Evolutionary conservation across 2,329 filamentous ascomycete genomes (phyloP).

Genomic region (Zasmidium angulare): DNA sequence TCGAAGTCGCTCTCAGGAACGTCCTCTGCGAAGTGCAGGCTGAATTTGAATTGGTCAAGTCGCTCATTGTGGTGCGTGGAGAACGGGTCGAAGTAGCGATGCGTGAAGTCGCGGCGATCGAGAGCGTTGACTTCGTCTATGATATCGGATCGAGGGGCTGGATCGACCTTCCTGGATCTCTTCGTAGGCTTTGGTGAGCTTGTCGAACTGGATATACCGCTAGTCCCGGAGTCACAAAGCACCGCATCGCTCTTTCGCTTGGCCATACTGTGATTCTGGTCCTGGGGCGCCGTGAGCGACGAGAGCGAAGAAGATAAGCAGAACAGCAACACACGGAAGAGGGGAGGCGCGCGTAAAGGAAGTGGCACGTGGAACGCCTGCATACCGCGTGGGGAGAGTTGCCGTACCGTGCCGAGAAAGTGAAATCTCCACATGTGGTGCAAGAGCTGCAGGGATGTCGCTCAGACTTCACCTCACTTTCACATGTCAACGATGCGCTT

Average conservation of each 20-base stretch:
- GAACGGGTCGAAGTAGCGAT: slow-evolving; percentile 9
- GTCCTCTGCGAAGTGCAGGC: slow-evolving; percentile 2
- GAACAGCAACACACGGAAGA: background rate
- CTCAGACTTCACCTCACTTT: slow-evolving; percentile 3
- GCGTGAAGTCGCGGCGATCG: slow-evolving; percentile 9
- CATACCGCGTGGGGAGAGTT: background rate
- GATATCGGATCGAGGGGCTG: slow-evolving; percentile 2
- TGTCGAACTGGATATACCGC: background rate
- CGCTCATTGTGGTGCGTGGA: background rate
- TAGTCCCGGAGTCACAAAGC: background rate
- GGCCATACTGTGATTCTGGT: slow-evolving; percentile 11
- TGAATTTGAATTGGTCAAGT: background rate
- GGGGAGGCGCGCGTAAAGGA: background rate
- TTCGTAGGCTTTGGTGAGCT: background rate
- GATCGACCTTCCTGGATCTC: slow-evolving; percentile 4
- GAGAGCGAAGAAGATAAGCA: background rate
- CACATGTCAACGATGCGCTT: background rate
- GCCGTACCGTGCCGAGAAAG: background rate
- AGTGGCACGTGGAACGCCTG: background rate
- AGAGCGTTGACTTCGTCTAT: slow-evolving; percentile 20
- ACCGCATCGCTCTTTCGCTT: slow-evolving; percentile 15
- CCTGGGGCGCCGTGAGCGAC: background rate
- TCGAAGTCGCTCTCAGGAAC: slow-evolving; percentile 36
- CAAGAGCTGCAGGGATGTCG: slow-evolving; percentile 1
- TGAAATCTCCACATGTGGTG: background rate